Base-by-base conservation (phyloP, 495 filamentous ascomycete species). In the Aspergillus kassunensis region DNA sequence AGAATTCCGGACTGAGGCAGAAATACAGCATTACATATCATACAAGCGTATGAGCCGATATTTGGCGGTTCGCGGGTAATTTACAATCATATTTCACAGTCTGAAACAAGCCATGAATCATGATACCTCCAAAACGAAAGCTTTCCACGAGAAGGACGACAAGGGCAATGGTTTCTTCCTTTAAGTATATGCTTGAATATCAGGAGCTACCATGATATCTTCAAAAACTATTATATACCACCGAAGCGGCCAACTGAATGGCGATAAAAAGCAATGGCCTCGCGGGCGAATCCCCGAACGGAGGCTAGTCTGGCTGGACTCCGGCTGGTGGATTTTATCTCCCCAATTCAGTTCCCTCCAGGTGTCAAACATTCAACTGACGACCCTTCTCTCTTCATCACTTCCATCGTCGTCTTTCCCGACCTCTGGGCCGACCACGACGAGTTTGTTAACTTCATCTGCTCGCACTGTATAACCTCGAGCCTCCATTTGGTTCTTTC, bases 221-320 rank as follows among this genome's bases (percentile, higher is more conserved):
- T 6, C 31, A 8, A 34, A 12, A 6, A 34, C 4, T 34, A 34
- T 9, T n/a, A 9, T n/a, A n/a, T 34, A 9, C n/a, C 31, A 34
- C 31, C 31, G 13, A n/a, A n/a, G n/a, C n/a, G n/a, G n/a, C n/a
- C n/a, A n/a, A n/a, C n/a, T n/a, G n/a, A n/a, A 15, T 3, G 20
- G 21, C 51, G 51, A 51, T 48, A 51, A 58, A 58, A 58, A 54
- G 56, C 30, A 58, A 51, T 31, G n/a, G n/a, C 44, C 19, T 36
- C 13, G 30, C 30, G 30, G 34, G 23, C 51, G 44, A 53, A 45
- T 50, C 51, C 51, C 33, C 23, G 44, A 54, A 47, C 56, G 56
- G 46, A 51, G 47, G 49, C 37, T 40, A 43, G 29, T 36, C 19
- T 52, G 49, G 49, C 54, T 56, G 54, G 54, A 56, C 48, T 48